Evolutionary conservation across 768 basidiomycete species (phyloP).

Genomic region (Boletus sp.): DNA sequence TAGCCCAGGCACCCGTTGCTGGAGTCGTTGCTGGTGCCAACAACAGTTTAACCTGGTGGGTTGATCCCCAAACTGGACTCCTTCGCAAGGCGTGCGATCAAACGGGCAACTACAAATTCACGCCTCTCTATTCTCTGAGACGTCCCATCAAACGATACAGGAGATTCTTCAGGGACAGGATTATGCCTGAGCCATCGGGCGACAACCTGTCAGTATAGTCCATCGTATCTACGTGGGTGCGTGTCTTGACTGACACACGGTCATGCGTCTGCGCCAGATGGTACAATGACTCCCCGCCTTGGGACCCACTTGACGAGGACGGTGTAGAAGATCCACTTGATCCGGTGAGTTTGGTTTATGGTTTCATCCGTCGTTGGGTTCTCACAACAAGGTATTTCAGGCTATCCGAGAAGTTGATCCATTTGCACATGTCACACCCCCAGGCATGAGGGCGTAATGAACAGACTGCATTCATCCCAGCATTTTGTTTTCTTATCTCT

Average conservation of each 20-base stretch:
- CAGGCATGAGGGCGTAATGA: neutral
- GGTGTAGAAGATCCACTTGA: conserved; percentile 22
- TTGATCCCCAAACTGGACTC: conserved; percentile 13
- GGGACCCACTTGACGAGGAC: conserved; percentile 29
- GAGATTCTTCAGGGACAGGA: conserved; percentile 18
- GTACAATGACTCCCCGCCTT: conserved; percentile 17
- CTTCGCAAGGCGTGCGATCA: conserved; percentile 21
- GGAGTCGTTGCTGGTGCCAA: neutral
- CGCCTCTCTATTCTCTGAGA: conserved; percentile 20
- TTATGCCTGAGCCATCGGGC: conserved; percentile 9
- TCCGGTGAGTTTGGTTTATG: conserved; percentile 6
- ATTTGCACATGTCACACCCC: neutral
- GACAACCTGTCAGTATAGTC: conserved; percentile 19
- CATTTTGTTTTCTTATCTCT: neutral
- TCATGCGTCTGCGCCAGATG: conserved; percentile 13
- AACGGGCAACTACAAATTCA: conserved; percentile 16
- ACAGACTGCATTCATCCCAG: neutral
- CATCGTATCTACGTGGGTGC: neutral
- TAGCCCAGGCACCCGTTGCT: conserved; percentile 7
- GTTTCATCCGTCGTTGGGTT: neutral
- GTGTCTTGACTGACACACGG: neutral
- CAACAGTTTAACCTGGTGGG: conserved; percentile 16
- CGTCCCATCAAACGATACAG: conserved; percentile 8
- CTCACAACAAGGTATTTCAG: conserved; percentile 6
- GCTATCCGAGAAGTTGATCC: conserved; percentile 7